These are phyloP conservation scores for Fusarium phyllophilum DNA, from an alignment of 2,329 filamentous ascomycete species.

Conservation along the genomic window DNA sequence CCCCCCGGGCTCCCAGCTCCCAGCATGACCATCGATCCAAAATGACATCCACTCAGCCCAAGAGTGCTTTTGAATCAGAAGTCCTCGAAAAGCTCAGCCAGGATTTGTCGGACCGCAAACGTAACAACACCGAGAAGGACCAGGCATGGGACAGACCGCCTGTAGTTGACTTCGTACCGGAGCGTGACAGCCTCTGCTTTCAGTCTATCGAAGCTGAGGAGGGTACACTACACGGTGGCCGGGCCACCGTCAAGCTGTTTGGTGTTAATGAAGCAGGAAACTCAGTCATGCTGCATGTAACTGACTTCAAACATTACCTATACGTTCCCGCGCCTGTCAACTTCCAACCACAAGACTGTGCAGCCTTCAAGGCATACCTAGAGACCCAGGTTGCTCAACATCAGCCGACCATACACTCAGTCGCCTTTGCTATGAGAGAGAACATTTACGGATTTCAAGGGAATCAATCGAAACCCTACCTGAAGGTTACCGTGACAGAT, in stretches of 20 bases:
- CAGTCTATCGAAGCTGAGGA: slow-evolving; percentile 97
- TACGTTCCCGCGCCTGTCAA: slow-evolving; percentile 88
- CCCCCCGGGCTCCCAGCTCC: slow-evolving; percentile 69
- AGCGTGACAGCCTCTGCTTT: slow-evolving; percentile 80
- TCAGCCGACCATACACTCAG: slow-evolving; percentile 79
- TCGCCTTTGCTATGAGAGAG: slow-evolving; percentile 84
- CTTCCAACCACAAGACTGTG: slow-evolving; percentile 82
- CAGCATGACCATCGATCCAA: slow-evolving; percentile 71
- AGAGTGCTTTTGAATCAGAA: slow-evolving; percentile 93
- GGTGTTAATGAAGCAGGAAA: slow-evolving; percentile 87
- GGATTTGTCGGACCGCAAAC: slow-evolving; percentile 86
- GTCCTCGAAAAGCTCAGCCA: slow-evolving; percentile 96
- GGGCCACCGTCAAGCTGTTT: slow-evolving; percentile 86
- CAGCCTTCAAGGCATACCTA: slow-evolving; percentile 80
- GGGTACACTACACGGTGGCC: slow-evolving; percentile 80
- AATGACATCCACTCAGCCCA: slow-evolving; percentile 77
- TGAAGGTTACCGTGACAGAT: slow-evolving; percentile 93
- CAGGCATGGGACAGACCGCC: slow-evolving; percentile 84
- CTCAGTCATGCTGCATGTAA: slow-evolving; percentile 94
- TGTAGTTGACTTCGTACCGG: slow-evolving; percentile 62
- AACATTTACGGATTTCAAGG: slow-evolving; percentile 96
- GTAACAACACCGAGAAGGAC: slow-evolving; percentile 90
- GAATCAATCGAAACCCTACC: slow-evolving; percentile 88
- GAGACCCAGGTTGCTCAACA: slow-evolving; percentile 81
- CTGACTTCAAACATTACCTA: slow-evolving; percentile 94